Conservation (phyloP, 352 stramenopile genomes). For the Phytophthora idaei region DNA sequence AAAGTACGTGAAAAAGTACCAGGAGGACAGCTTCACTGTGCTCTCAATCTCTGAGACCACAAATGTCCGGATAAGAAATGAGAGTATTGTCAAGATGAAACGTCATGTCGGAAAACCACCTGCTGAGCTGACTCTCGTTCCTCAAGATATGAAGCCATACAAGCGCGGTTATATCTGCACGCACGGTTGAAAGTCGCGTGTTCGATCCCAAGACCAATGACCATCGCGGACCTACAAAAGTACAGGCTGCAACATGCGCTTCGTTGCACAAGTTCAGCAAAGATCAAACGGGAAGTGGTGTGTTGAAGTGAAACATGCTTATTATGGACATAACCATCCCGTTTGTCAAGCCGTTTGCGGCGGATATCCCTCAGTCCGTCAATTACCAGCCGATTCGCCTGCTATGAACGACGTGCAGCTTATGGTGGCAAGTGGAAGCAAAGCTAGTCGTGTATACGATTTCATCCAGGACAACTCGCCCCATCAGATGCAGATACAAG, state of each 20-base stretch:
- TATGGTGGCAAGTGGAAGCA: conserved; percentile 10
- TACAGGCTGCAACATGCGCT: neutral
- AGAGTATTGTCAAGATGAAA: too few species aligned
- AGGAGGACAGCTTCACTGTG: too few species aligned
- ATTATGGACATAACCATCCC: neutral
- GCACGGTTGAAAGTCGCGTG: neutral
- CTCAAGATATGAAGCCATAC: neutral
- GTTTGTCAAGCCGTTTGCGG: neutral
- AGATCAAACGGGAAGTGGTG: neutral
- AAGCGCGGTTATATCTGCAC: neutral
- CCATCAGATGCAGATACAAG: neutral
- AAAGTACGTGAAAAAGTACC: neutral
- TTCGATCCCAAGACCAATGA: neutral
- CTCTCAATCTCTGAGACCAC: too few species aligned
- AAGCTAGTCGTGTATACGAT: conserved; percentile 30
- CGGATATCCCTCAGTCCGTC: neutral
- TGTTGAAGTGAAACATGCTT: neutral
- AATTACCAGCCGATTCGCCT: neutral
- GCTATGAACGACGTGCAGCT: conserved; percentile 9
- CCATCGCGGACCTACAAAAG: neutral
- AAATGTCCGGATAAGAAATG: too few species aligned
- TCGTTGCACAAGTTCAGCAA: neutral
- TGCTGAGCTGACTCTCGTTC: neutral
- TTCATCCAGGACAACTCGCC: conserved; percentile 1
- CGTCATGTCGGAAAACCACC: neutral